These are phyloP conservation scores for Pyrenopolyporus hunteri DNA, from an alignment of 495 filamentous ascomycete species.

Conservation along the genomic window DNA sequence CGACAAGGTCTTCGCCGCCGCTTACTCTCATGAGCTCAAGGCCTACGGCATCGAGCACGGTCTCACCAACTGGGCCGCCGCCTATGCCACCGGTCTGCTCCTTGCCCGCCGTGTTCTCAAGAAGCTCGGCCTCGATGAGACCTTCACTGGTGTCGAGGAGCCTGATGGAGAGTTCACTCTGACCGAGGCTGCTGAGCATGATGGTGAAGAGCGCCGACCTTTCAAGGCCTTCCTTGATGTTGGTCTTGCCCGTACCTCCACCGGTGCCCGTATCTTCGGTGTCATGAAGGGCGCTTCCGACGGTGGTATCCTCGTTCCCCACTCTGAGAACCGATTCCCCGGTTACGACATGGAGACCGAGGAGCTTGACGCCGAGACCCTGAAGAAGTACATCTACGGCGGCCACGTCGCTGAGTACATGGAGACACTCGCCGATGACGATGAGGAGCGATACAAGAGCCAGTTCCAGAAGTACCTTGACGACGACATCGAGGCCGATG, in stretches of 20 bases:
- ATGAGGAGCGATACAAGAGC: slow-evolving; percentile 98
- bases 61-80: slow-evolving; percentile 99
- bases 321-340: slow-evolving; percentile 99
- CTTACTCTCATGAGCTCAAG: slow-evolving; percentile 98
- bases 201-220: slow-evolving; percentile 84
- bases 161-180: slow-evolving; percentile 90
- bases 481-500: slow-evolving; percentile 93
- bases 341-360: slow-evolving; percentile 95
- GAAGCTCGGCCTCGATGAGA: slow-evolving; percentile 92
- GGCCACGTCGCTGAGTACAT: slow-evolving; percentile 99
- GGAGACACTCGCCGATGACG: slow-evolving; percentile 99
- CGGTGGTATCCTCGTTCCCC: slow-evolving; percentile 94
- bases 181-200: slow-evolving; percentile 86
- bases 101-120: slow-evolving; percentile 93
- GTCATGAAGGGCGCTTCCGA: slow-evolving; percentile 99
- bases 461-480: slow-evolving; percentile 98
- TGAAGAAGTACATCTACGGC: slow-evolving; percentile 99
- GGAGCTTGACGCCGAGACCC: slow-evolving; percentile 93
- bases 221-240: slow-evolving; percentile 99
- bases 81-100: slow-evolving; percentile 95
- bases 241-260: slow-evolving; percentile 94
- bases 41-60: slow-evolving; percentile 96
- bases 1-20: slow-evolving; percentile 92
- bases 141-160: slow-evolving; percentile 94
- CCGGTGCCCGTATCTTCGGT: slow-evolving; percentile 97